A percentile compares a stretch with the other conserved stretches of the same genome.
These are phyloP conservation scores for Tolypocladium endophyticum DNA, from an alignment of 2,329 filamentous ascomycete species.

Conservation along the genomic window DNA sequence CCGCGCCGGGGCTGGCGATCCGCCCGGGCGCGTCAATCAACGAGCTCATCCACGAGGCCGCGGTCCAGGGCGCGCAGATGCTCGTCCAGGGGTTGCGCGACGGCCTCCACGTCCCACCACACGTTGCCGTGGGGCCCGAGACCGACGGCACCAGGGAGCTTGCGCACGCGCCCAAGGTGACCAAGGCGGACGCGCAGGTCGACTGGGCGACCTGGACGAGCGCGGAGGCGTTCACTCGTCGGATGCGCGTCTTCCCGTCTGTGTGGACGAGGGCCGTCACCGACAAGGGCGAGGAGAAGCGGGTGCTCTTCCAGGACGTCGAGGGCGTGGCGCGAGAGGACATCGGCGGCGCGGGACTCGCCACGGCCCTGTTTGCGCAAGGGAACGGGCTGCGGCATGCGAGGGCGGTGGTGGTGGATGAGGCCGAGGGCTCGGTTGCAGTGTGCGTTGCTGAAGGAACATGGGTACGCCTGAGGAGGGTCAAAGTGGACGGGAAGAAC, in stretches of 20 bases:
- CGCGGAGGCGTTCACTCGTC: constrained; percentile 41
- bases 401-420: constrained; percentile 5
- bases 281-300: constrained; percentile 14
- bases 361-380: constrained; percentile 9
- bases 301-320: constrained; percentile 28
- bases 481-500: constrained; percentile 22
- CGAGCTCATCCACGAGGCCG: constrained; percentile 38
- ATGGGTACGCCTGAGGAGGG: constrained; percentile 16
- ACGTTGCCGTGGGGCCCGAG: constrained; percentile 22
- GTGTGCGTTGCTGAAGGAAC: constrained; percentile 10
- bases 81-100: constrained; percentile 55
- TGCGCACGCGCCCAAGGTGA: constrained; percentile 62
- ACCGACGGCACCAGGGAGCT: constrained; percentile 9
- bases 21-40: constrained; percentile 31
- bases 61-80: constrained; percentile 56
- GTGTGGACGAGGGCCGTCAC: constrained; percentile 47
- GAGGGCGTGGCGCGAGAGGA: constrained; percentile 10
- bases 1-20: constrained; percentile 43
- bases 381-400: neutral
- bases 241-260: constrained; percentile 50
- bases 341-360: neutral
- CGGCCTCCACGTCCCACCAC: constrained; percentile 54
- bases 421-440: constrained; percentile 9
- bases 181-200: constrained; percentile 50
- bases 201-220: constrained; percentile 44